Evolutionary conservation across 352 stramenopile species (phyloP).

Genomic region (Pythium insidiosum): DNA sequence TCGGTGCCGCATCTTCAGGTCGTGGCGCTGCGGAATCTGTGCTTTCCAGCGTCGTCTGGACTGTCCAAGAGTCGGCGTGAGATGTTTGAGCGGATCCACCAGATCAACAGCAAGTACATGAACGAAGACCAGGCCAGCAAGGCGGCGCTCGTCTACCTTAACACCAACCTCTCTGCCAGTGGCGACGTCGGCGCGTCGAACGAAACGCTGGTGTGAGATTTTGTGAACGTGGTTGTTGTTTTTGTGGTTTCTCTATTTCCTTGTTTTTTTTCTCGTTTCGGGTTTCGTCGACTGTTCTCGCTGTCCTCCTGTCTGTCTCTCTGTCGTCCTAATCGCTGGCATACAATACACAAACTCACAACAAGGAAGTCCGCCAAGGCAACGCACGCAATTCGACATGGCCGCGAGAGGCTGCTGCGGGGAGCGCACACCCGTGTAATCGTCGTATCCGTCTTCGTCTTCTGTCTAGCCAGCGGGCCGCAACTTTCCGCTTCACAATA

Average conservation of each 20-base stretch:
- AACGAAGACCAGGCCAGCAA: constrained; percentile 69
- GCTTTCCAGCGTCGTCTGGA: constrained; percentile 46
- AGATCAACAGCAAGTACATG: constrained; percentile 52
- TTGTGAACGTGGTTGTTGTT: not conserved
- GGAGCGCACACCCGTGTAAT: too few relatives aligned
- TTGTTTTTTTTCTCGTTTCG: constrained; percentile 5
- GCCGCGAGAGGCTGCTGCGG: too few relatives aligned
- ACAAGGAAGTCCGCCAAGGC: too few relatives aligned
- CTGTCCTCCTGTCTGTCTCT: not conserved
- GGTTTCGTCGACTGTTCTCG: constrained; percentile 1
- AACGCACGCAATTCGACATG: too few relatives aligned
- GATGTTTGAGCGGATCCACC: constrained; percentile 49
- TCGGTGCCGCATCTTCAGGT: constrained; percentile 59
- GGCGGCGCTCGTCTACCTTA: constrained; percentile 60
- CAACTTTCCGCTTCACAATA: too few relatives aligned
- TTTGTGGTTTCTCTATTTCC: constrained; percentile 2
- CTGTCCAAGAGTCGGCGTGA: constrained; percentile 39
- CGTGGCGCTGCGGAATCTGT: constrained; percentile 49
- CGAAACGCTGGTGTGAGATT: constrained; percentile 30
- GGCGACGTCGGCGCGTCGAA: constrained; percentile 32
- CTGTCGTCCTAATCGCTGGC: not conserved
- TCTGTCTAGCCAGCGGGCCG: too few relatives aligned
- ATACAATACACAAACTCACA: too few relatives aligned
- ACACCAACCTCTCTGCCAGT: constrained; percentile 37
- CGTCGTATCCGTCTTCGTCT: too few relatives aligned